Conservation (phyloP, 2,329 filamentous ascomycete genomes). For the Aureobasidium lini region DNA sequence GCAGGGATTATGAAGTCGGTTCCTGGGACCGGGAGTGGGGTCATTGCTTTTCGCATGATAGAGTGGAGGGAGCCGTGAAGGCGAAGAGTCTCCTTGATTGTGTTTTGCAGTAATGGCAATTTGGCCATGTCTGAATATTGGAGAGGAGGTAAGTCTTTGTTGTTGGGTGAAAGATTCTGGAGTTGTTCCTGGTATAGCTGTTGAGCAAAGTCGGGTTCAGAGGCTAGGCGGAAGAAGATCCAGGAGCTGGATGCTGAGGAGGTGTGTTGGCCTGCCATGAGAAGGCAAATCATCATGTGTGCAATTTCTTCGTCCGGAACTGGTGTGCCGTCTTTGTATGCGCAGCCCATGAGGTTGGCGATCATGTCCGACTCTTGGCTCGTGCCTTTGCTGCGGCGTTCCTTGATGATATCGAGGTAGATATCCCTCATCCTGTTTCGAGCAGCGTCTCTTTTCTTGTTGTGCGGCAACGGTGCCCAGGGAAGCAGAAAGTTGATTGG, state of each 20-base stretch:
- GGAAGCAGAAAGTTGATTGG: constrained; percentile 86
- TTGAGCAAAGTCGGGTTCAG: constrained; percentile 68
- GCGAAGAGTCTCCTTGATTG: constrained; percentile 81
- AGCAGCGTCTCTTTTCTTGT: constrained; percentile 70
- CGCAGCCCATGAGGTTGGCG: constrained; percentile 78
- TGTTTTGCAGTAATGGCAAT: no score
- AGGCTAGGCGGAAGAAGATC: constrained; percentile 75
- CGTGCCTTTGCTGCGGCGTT: constrained; percentile 50
- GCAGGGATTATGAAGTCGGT: constrained; percentile 78
- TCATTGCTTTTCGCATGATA: constrained; percentile 87
- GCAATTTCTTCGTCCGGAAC: constrained; percentile 78
- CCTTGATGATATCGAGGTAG: constrained; percentile 74
- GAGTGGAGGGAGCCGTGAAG: constrained; percentile 91
- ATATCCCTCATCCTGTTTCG: constrained; percentile 73
- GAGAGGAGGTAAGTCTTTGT: constrained; percentile 70
- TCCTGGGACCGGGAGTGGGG: constrained; percentile 73
- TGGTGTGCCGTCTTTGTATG: constrained; percentile 72
- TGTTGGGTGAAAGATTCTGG: constrained; percentile 61
- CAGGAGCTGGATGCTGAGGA: constrained; percentile 77
- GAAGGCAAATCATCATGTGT: constrained; percentile 87
- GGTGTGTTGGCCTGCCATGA: constrained; percentile 89
- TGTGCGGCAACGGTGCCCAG: constrained; percentile 84
- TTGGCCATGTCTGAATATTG: constrained; percentile 44
- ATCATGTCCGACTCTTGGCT: constrained; percentile 65
- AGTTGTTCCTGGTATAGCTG: constrained; percentile 80